Evolutionary conservation across 2,329 filamentous ascomycete species (phyloP).

Genomic region (Paradendryphiella salina): DNA sequence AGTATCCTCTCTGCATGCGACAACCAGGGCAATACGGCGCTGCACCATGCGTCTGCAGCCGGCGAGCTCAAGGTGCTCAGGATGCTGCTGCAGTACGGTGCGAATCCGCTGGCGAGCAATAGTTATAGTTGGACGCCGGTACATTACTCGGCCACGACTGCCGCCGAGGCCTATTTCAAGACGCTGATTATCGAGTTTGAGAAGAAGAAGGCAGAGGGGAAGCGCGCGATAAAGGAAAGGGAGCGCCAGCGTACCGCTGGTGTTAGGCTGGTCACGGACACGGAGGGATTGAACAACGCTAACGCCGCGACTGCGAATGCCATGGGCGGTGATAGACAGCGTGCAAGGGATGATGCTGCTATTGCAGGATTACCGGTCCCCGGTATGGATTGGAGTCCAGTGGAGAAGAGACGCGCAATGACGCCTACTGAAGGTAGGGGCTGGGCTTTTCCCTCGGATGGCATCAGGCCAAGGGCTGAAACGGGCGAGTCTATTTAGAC

Average conservation of each 20-base stretch:
- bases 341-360: conserved; percentile 42
- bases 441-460: conserved; percentile 36
- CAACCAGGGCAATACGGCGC: conserved; percentile 76
- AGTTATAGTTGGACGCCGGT: conserved; percentile 79
- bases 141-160: conserved; percentile 79
- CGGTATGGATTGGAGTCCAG: conserved; percentile 46
- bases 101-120: conserved; percentile 72
- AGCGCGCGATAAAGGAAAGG: conserved; percentile 37
- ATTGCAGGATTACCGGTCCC: conserved; percentile 38
- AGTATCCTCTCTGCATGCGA: conserved; percentile 55
- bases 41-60: conserved; percentile 83
- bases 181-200: conserved; percentile 73
- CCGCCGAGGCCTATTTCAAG: conserved; percentile 84
- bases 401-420: conserved; percentile 46
- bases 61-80: conserved; percentile 77
- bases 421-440: conserved; percentile 45
- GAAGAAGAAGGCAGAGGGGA: conserved; percentile 57
- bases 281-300: background rate
- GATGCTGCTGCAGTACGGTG: conserved; percentile 76
- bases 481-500: conserved; percentile 39
- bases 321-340: conserved; percentile 15
- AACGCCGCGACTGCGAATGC: background rate
- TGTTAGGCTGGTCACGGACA: conserved; percentile 11
- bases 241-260: conserved; percentile 41
- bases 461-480: conserved; percentile 41